Evolutionary conservation across 108 stramenopile species (phyloP), one percentile per base, ranked within the genome.

Genomic region (Cyclostephanos tholiformis): DNA sequence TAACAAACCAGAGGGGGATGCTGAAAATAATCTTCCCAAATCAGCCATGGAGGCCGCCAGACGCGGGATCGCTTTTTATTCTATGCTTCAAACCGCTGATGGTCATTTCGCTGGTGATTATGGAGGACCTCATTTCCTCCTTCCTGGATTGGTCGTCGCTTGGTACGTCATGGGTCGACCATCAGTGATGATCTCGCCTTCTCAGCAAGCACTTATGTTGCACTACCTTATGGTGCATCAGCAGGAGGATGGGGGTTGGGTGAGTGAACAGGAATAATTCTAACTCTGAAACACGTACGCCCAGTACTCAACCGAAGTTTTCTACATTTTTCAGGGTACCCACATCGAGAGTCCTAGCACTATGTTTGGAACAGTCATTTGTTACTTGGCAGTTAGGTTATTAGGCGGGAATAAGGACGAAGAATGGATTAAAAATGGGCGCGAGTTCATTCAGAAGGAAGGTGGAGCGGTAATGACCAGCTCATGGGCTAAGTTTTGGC

Each of bases 31-130:
- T 14, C 50, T 35, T 48, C 63, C 82, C 20, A 86, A 83, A 60
- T 88, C 87, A 11, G 72, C 81, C 5, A 46, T 63, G 19, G 91
- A 89, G 64, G 85, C 89, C 36, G 72, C 86, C 55, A 80, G 67
- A 44, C 88, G 89, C 50, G 97, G 85, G 0, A 75, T 88, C 6
- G 84, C 89, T 20, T 95, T 95, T 74, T 95, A 93, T 71, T 83
- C 78, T 63, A 85, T 91, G 84, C 75, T 98, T 10, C 96, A 96
- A 73, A 84, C 80, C 26, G 69, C 87, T 11, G 95, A 96, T 77
- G 97, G 97, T 36, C 97, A 97, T 75, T 98, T 91, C 88, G 95
- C 90, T 1, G 99, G 97, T 35, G 99, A 99, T 74, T 99, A 99
- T 79, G 98, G 97, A 29, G 98, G 99, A 8, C 99, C 99, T 13